Conservation (phyloP, 352 stramenopile genomes). For the Pilasporangium apinafurcum region DNA sequence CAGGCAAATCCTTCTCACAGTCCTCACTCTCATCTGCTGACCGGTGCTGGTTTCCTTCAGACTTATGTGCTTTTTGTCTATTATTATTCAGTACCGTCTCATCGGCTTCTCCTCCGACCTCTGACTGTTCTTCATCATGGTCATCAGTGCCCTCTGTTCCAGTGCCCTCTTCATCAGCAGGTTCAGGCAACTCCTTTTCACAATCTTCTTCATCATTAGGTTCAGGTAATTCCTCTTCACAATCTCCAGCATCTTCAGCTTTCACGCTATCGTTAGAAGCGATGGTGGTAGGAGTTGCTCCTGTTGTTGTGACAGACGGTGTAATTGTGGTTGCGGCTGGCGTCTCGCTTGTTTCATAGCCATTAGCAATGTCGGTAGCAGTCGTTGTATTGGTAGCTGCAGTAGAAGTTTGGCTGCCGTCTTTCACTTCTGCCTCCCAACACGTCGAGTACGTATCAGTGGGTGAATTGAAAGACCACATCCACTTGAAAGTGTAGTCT, state of each 20-base stretch:
- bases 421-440: constrained; percentile 18
- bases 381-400: neutral
- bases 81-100: neutral
- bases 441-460: constrained; percentile 21
- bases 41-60: no score
- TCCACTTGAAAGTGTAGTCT: constrained; percentile 30
- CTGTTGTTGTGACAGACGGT: neutral
- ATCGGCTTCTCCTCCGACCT: neutral
- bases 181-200: neutral
- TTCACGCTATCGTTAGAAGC: no score
- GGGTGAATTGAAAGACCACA: constrained; percentile 24
- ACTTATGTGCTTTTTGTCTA: no score
- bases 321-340: neutral
- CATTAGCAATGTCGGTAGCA: neutral
- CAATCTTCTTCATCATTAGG: neutral
- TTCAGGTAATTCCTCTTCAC: neutral
- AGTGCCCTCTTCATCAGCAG: constrained; percentile 1
- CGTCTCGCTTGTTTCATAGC: no score
- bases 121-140: no score
- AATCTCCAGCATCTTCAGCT: neutral
- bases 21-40: neutral
- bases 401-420: no score
- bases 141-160: neutral
- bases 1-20: neutral
- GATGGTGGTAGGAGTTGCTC: neutral